phyloP scores from a whole-genome alignment of 2,329 filamentous ascomycete species.

The Fusarium oligoseptatum region DNA sequence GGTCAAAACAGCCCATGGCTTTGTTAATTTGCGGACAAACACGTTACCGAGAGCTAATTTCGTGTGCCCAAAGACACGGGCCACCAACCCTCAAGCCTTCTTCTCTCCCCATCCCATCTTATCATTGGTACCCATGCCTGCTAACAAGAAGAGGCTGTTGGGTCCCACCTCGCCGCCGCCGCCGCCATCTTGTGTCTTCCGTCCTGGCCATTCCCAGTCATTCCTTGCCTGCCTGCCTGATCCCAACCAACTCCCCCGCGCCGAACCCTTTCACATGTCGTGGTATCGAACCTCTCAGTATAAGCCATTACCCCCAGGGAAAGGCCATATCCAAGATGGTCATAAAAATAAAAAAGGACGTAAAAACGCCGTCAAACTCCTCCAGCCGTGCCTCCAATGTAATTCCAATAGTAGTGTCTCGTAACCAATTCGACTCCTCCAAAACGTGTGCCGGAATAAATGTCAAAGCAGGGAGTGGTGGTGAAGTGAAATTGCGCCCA shows the following conservation, averaged over 20 bases:
- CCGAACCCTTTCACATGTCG: slow-evolving; percentile 34
- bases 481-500: background rate
- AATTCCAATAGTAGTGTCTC: slow-evolving; percentile 33
- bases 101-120: slow-evolving; percentile 16
- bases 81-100: slow-evolving; percentile 29
- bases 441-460: slow-evolving; percentile 30
- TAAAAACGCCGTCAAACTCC: slow-evolving; percentile 47
- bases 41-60: slow-evolving; percentile 42
- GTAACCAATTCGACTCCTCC: slow-evolving; percentile 37
- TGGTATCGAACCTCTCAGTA: slow-evolving; percentile 47
- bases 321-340: slow-evolving; percentile 39
- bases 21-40: slow-evolving; percentile 42
- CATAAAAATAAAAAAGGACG: slow-evolving; percentile 36
- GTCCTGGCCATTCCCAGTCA: slow-evolving; percentile 28
- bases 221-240: slow-evolving; percentile 8
- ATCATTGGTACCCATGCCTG: background rate
- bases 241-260: slow-evolving; percentile 27
- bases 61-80: slow-evolving; percentile 38
- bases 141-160: background rate
- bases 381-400: slow-evolving; percentile 40
- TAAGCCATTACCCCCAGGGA: slow-evolving; percentile 43
- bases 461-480: slow-evolving; percentile 28
- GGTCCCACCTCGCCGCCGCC: background rate
- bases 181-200: background rate
- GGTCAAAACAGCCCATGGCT: slow-evolving; percentile 43